A percentile compares a stretch with the other conserved stretches of the same genome.
Conservation (phyloP, 1,284 basidiomycete species). For the Leccinum subatratum region DNA sequence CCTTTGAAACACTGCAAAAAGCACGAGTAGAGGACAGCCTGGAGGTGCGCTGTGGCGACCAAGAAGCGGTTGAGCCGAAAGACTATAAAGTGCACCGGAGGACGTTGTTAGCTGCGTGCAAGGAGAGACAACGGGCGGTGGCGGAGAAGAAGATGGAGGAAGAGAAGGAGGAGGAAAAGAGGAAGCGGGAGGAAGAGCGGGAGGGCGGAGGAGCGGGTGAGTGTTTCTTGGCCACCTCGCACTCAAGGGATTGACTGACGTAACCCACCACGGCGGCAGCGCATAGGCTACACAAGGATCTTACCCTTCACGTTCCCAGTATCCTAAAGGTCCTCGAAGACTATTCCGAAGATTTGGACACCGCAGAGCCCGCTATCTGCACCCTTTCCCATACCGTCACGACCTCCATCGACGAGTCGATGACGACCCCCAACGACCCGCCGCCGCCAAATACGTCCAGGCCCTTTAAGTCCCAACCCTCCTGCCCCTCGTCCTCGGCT, state of each 20-base stretch:
- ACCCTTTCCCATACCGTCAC: slow-evolving; percentile 51
- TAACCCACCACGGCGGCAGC: slow-evolving; percentile 63
- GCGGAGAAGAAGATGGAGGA: no score
- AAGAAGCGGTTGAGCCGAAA: no score
- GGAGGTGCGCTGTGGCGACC: no score
- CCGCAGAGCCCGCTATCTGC: slow-evolving; percentile 49
- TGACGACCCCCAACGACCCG: slow-evolving; percentile 36
- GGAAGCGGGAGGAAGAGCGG: no score
- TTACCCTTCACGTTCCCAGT: slow-evolving; percentile 41
- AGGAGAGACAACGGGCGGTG: no score
- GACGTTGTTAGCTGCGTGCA: no score
- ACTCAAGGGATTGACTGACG: slow-evolving; percentile 49
- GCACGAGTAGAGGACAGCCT: no score
- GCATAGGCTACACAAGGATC: slow-evolving; percentile 47
- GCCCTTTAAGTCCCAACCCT: slow-evolving; percentile 44
- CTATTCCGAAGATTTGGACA: slow-evolving; percentile 45
- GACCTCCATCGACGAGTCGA: slow-evolving; percentile 43
- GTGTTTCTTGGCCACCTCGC: no score
- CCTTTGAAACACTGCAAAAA: no score
- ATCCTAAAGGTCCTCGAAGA: slow-evolving; percentile 46
- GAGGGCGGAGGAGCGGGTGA: no score
- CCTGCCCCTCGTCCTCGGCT: slow-evolving; percentile 40
- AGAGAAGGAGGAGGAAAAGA: no score
- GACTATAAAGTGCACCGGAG: no score
- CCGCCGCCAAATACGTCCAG: slow-evolving; percentile 36